Evolutionary conservation across 257 asterid species (phyloP).

Genomic region (Forsythia suspensa): DNA sequence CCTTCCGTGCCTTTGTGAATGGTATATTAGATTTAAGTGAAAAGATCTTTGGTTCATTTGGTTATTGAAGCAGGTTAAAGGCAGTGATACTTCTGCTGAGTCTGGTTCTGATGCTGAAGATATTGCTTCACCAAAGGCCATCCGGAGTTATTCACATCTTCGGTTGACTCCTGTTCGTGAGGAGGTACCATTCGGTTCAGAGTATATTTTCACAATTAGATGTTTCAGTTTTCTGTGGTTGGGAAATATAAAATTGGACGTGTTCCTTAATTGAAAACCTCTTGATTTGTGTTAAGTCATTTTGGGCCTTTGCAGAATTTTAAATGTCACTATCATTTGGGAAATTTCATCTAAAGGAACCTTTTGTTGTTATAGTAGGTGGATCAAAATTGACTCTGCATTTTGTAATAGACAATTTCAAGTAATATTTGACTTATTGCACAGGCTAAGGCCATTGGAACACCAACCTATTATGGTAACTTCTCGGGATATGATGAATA

Average conservation of each 20-base stretch:
- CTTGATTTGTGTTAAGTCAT: not conserved
- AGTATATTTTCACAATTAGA: slow-evolving; percentile 2
- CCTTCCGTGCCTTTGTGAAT: not conserved
- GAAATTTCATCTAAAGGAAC: not conserved
- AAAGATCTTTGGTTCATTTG: slow-evolving; percentile 10
- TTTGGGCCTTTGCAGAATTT: not conserved
- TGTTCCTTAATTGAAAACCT: slow-evolving; percentile 1
- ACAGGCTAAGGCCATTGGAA: slow-evolving; percentile 63
- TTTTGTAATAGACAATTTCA: not conserved
- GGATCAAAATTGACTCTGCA: not conserved
- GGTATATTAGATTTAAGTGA: not conserved
- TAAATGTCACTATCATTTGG: not conserved
- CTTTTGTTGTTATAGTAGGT: slow-evolving; percentile 2
- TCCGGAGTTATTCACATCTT: slow-evolving; percentile 50
- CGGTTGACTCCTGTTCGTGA: slow-evolving; percentile 79
- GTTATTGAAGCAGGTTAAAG: slow-evolving; percentile 46
- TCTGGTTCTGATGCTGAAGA: slow-evolving; percentile 90
- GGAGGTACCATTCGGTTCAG: slow-evolving; percentile 44
- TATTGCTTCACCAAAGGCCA: slow-evolving; percentile 66
- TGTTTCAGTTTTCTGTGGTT: not conserved
- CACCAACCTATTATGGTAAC: slow-evolving; percentile 39
- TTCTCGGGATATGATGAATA: slow-evolving; percentile 69
- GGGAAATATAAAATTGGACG: not conserved
- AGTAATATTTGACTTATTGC: slow-evolving; percentile 17
- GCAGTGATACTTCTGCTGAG: slow-evolving; percentile 77